Evolutionary conservation across 2,329 filamentous ascomycete genomes (phyloP).

Genomic region (Penicillium nordicum): DNA sequence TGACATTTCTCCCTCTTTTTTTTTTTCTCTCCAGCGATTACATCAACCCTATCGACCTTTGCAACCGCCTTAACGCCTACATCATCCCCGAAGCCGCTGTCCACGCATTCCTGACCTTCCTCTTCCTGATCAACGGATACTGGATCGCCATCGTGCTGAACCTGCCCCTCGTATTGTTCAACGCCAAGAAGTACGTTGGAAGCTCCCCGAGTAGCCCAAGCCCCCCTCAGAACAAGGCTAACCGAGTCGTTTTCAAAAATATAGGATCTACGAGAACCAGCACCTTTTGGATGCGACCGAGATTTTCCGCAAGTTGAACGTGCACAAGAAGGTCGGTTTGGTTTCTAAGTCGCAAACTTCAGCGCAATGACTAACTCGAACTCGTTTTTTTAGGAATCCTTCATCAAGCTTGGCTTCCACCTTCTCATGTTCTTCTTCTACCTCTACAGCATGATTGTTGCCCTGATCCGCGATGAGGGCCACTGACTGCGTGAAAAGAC

Average conservation of each 20-base stretch:
- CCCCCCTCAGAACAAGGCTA: conserved; percentile 15
- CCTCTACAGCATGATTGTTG: conserved; percentile 97
- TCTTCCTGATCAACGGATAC: conserved; percentile 98
- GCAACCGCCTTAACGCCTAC: conserved; percentile 99
- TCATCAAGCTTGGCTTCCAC: conserved; percentile 98
- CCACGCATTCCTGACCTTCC: conserved; percentile 88
- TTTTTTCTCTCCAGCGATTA: conserved; percentile 68
- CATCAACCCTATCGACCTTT: conserved; percentile 99
- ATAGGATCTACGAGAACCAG: conserved; percentile 92
- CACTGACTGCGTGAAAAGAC: conserved; percentile 57
- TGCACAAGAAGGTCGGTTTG: conserved; percentile 83
- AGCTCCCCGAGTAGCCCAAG: neutral
- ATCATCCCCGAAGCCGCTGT: conserved; percentile 98
- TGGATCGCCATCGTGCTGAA: conserved; percentile 93
- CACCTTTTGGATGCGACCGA: conserved; percentile 96
- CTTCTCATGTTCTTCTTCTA: conserved; percentile 99
- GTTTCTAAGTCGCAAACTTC: neutral
- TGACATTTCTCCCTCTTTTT: conserved; percentile 24
- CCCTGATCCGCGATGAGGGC: conserved; percentile 91
- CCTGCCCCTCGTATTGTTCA: conserved; percentile 86
- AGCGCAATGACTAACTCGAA: conserved; percentile 8
- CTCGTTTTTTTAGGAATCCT: conserved; percentile 72
- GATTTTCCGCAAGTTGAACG: conserved; percentile 98
- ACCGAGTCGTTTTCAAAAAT: conserved; percentile 15
- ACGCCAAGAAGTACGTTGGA: conserved; percentile 86